Evolutionary conservation across 2,329 filamentous ascomycete genomes (phyloP).

Genomic region (Alternaria hordeiaustralica): DNA sequence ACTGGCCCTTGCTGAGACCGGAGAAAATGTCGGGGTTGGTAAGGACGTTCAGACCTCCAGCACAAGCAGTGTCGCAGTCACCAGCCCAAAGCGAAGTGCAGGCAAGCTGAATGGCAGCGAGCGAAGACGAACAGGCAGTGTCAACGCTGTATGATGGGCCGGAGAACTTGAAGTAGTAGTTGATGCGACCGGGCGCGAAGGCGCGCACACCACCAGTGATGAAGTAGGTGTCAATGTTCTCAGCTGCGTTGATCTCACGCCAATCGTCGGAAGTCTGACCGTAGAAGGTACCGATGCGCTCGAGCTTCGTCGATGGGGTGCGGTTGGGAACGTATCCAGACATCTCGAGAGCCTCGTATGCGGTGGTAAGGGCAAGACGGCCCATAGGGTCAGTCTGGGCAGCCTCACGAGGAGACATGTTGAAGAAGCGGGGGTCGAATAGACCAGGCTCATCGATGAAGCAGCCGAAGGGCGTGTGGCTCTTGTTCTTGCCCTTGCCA

Average conservation of each 20-base stretch:
- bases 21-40: slow-evolving; percentile 83
- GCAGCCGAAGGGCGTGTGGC: slow-evolving; percentile 77
- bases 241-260: slow-evolving; percentile 74
- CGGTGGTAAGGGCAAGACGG: slow-evolving; percentile 75
- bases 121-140: slow-evolving; percentile 78
- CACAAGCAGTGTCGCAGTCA: slow-evolving; percentile 81
- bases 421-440: slow-evolving; percentile 86
- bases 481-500: slow-evolving; percentile 77
- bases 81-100: slow-evolving; percentile 76
- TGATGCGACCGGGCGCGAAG: slow-evolving; percentile 69
- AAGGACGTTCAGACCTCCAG: slow-evolving; percentile 78
- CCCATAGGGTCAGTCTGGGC: slow-evolving; percentile 83
- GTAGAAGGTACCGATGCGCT: slow-evolving; percentile 75
- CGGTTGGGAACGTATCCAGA: slow-evolving; percentile 77
- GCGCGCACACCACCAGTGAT: slow-evolving; percentile 68
- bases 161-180: slow-evolving; percentile 79
- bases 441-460: slow-evolving; percentile 77
- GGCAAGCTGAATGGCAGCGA: slow-evolving; percentile 73
- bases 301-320: slow-evolving; percentile 69
- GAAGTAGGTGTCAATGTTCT: slow-evolving; percentile 74
- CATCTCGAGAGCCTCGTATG: slow-evolving; percentile 83
- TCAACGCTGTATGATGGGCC: slow-evolving; percentile 76
- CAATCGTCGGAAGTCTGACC: slow-evolving; percentile 79
- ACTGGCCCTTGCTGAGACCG: slow-evolving; percentile 76
- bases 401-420: slow-evolving; percentile 83